Base-by-base conservation (phyloP, 371 early-diverging fungal genomes). In the Mucor plumbeus region DNA sequence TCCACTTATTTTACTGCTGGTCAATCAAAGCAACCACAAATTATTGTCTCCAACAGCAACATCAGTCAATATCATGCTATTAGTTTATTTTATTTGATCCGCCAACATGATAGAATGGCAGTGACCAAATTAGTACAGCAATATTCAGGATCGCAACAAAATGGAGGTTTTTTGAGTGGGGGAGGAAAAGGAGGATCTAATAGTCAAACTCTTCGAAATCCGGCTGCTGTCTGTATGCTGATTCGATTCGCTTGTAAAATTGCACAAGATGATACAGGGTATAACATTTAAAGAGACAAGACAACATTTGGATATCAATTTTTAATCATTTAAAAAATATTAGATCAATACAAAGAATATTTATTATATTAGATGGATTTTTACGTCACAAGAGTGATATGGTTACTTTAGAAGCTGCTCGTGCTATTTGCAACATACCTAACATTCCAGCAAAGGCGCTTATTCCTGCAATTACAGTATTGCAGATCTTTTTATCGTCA, bases 21-120 rank as follows among this genome's bases (percentile, higher is more conserved):
- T 38, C 64, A 73, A 38, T 63, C 66, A 7, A 82, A 76, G 21
- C 79, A 82, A 43, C 74, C 77, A 41, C 85, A 80, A 56, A 68
- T 72, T 1, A 81, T 85, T 17, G 76, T 80, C 40, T 85, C 87
- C 17, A 88, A 82, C 40, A 88, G 91, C 59, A 92, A 87, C 66
- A 94, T 94, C 64, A 89, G 90, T 34, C 98, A 98, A 83, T 99
- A 98, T 81, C 99, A 99, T 74, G 99, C 99, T 36, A 78, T 98
- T 33, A 98, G 98, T 7, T 84, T 98, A n/a, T 74, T 98, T 78
- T 98, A 97, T 71, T 88, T 90, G 64, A 94, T 99, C 61, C 88
- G 95, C 14, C 96, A 96, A 78, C 95, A 97, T 71, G 99, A 99
- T 83, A 88, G 95, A 48, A 97, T 99, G 97, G 97, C 98, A 13